Base-by-base conservation (phyloP, 305 asterid genomes). In the Fraxinus floribunda region DNA sequence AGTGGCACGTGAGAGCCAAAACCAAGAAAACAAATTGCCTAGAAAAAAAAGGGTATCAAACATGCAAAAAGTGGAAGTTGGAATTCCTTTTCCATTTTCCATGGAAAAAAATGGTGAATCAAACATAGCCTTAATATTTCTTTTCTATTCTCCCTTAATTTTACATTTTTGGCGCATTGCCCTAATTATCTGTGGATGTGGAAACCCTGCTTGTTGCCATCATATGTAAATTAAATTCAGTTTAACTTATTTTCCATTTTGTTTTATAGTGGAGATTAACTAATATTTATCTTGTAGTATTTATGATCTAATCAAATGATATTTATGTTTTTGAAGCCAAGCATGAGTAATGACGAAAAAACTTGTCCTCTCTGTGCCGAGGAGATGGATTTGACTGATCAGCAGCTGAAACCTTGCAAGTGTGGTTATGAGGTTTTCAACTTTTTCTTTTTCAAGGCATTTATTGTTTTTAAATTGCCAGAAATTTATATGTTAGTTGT, bases 341-440 rank as follows among this genome's bases (percentile, higher is more conserved):
- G 84, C 90, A 94, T 95, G 98, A 91, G 97, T 78, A 97, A 93
- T 76, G 91, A 91, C 89, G 98, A 95, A 80, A 94, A 88, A 88
- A 94, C 93, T 68, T 96, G 99, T 86, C 99, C 99, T 87, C 98
- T 96, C 83, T 96, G 98, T 79, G 97, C 99, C 0, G 98, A 95
- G 93, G 99, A 93, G 90, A 95, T 95, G 99, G 99, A 95, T 87
- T 84, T 94, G 91, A 95, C 99, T 79, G 99, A 95, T 87, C 97
- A 93, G 89, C 99, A 95, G 89, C 85, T 95, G 94, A 95, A 90
- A 89, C 99, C 99, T 52, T 94, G 99, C 98, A 92, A 93, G 86
- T 95, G 99, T 66, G 98, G 99, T 76, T 95, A 95, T 78, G 97
- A 95, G 95, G 99, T 95, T 80, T 82, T 81, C 55, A 60, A 57